Conservation (phyloP, 1,284 basidiomycete genomes). For the Flammula alnicola region DNA sequence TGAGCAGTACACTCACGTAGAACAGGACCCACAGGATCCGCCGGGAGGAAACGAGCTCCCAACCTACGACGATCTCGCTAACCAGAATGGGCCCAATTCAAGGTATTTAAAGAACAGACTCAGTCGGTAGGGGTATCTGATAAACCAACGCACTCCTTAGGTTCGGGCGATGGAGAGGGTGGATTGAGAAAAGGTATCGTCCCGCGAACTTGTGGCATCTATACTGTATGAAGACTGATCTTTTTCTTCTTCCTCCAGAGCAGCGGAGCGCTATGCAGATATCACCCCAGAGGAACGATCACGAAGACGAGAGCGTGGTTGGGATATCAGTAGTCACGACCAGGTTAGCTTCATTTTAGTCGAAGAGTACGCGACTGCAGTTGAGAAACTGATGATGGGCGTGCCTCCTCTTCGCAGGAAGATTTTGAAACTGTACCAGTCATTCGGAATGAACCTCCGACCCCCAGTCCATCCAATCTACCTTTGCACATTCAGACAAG, state of each 20-base stretch:
- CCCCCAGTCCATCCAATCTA: slow-evolving; percentile 16
- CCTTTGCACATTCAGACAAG: slow-evolving; percentile 52
- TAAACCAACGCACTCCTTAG: slow-evolving; percentile 39
- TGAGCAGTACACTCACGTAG: slow-evolving; percentile 35
- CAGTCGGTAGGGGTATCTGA: slow-evolving; percentile 6
- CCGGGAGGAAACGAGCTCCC: slow-evolving; percentile 64
- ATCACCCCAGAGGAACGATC: slow-evolving; percentile 59
- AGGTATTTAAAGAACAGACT: slow-evolving; percentile 46
- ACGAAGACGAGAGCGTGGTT: slow-evolving; percentile 67
- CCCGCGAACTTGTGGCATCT: slow-evolving; percentile 11
- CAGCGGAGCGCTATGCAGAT: slow-evolving; percentile 78
- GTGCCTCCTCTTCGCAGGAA: not conserved
- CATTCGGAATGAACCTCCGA: too few relatives aligned
- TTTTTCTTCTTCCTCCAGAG: slow-evolving; percentile 47
- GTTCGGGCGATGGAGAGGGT: slow-evolving; percentile 81
- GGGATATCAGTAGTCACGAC: slow-evolving; percentile 45
- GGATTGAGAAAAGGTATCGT: slow-evolving; percentile 81
- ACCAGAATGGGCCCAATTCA: slow-evolving; percentile 76
- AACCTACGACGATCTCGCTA: slow-evolving; percentile 76
- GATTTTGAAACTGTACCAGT: too few relatives aligned
- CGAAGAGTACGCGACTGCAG: too few relatives aligned
- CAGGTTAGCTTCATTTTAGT: slow-evolving; percentile 1
- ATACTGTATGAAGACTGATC: slow-evolving; percentile 2
- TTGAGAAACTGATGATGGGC: too few relatives aligned
- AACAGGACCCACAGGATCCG: slow-evolving; percentile 57